Evolutionary conservation across 345 rosid genomes (phyloP).

Genomic region (Melaleuca quinquenervia): DNA sequence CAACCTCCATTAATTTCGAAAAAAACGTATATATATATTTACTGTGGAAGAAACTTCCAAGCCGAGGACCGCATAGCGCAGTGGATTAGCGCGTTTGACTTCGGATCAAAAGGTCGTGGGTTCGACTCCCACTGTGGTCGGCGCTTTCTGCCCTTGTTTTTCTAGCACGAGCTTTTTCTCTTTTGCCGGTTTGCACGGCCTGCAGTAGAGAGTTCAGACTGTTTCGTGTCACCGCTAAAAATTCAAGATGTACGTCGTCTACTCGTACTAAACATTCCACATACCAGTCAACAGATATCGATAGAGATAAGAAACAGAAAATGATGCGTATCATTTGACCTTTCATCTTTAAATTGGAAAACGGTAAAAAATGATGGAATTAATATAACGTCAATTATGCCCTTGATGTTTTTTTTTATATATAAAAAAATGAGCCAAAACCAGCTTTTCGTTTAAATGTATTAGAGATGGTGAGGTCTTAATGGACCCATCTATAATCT

Average conservation of each 20-base stretch:
- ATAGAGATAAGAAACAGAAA: background rate
- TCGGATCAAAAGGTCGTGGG: conserved; percentile 49
- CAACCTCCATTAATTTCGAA: background rate
- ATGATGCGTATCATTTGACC: background rate
- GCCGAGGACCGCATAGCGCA: conserved; percentile 37
- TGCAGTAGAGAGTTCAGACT: background rate
- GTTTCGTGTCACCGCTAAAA: too few species aligned
- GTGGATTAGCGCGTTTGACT: conserved; percentile 47
- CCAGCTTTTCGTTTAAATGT: background rate
- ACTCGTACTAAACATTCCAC: background rate
- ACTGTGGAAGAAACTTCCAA: rapidly evolving
- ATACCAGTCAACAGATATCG: background rate
- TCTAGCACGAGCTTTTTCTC: background rate
- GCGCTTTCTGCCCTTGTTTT: rapidly evolving
- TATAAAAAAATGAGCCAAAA: background rate
- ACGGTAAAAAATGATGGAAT: background rate
- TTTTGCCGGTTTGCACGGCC: background rate
- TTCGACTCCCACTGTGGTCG: conserved; percentile 35
- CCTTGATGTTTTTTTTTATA: background rate
- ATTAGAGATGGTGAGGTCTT: background rate
- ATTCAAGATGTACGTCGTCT: too few species aligned
- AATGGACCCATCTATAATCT: background rate
- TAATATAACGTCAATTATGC: background rate
- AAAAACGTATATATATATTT: background rate
- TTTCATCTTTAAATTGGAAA: background rate